Evolutionary conservation across 129 eudicot genomes (phyloP), one percentile per base, ranked within the genome.

Genomic region (Escallonia rubra): DNA sequence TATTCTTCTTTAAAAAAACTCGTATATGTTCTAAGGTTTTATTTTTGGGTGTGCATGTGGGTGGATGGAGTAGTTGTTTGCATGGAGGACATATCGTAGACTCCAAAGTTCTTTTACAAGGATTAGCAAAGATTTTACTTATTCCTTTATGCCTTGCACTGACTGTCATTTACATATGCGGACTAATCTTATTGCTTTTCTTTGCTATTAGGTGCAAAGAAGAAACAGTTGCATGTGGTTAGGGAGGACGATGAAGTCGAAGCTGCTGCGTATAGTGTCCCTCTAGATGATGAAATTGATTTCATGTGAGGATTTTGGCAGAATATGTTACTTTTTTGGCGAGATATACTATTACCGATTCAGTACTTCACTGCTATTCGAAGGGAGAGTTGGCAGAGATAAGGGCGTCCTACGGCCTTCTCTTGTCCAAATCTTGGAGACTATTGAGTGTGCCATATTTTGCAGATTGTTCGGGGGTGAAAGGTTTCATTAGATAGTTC

Each of bases 161-260:
- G 34, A 23, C 34, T 23, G 34, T 23, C 34, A 23, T 23, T 0
- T 3, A 54, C 5, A 54, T 54, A 11, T 11, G 59, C 14, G n/a
- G 59, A 4, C 14, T 3, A 5, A 7, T 4, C 14, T 54, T 34
- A 52, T 51, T n/a, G 15, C 47, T n/a, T 40, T 3, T 68, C 59
- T 5, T 38, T 66, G 41, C 43, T 73, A 68, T 7, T 79, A 92
- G 98, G 86, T 59, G 84, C 83, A 1, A 93, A 93, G 86, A 93
- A 93, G 86, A 93, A 89, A 65, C 92, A 89, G 74, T 68, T 93
- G 77, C 84, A 74, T 54, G 64, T 91, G 61, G 98, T 81, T 63
- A 91, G 84, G 68, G 82, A 86, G 6, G 98, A 89, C 38, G 98
- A 93, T 74, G 96, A 83, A 23, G 72, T 75, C 23, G 92, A 68